phyloP scores from a whole-genome alignment of 1,284 basidiomycete genomes.

The Athelia psychrophila region DNA sequence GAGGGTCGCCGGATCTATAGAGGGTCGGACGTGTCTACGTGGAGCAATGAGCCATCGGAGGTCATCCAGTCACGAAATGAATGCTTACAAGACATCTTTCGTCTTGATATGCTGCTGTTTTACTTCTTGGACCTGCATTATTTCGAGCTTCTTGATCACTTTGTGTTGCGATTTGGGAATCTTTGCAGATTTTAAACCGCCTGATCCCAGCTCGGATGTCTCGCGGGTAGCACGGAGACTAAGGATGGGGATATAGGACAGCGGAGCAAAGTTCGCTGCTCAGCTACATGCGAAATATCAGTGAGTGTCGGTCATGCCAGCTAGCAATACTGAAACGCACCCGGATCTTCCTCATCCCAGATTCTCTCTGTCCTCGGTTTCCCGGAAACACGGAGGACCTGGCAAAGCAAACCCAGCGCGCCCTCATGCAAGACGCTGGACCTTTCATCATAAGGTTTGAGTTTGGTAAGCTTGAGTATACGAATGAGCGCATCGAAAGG shows the following conservation, averaged over 20 bases:
- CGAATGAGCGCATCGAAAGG: slow-evolving; percentile 42
- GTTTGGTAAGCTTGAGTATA: slow-evolving; percentile 27
- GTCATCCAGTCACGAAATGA: no score
- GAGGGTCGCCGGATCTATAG: slow-evolving; percentile 25
- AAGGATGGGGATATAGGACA: slow-evolving; percentile 39
- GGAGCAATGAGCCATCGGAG: no score
- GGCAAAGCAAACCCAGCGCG: slow-evolving; percentile 36
- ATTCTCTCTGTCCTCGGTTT: slow-evolving; percentile 28
- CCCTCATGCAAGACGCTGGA: slow-evolving; percentile 31
- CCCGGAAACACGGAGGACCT: slow-evolving; percentile 17
- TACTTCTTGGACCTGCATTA: slow-evolving; percentile 18
- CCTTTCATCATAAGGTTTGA: slow-evolving; percentile 42
- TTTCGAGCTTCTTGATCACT: slow-evolving; percentile 15
- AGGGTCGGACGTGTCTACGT: slow-evolving; percentile 29
- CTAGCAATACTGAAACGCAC: slow-evolving; percentile 20
- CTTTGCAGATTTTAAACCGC: slow-evolving; percentile 11
- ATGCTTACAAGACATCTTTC: slow-evolving; percentile 30
- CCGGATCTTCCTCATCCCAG: slow-evolving; percentile 30
- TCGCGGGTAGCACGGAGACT: slow-evolving; percentile 32
- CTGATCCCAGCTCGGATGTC: slow-evolving; percentile 31
- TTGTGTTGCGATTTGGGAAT: slow-evolving; percentile 22
- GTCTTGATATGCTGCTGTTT: slow-evolving; percentile 20
- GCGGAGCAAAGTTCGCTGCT: slow-evolving; percentile 16
- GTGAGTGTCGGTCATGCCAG: slow-evolving; percentile 13
- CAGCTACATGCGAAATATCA: slow-evolving; percentile 19